Evolutionary conservation across 2,329 filamentous ascomycete species (phyloP).

Genomic region (Penicillium italicum): DNA sequence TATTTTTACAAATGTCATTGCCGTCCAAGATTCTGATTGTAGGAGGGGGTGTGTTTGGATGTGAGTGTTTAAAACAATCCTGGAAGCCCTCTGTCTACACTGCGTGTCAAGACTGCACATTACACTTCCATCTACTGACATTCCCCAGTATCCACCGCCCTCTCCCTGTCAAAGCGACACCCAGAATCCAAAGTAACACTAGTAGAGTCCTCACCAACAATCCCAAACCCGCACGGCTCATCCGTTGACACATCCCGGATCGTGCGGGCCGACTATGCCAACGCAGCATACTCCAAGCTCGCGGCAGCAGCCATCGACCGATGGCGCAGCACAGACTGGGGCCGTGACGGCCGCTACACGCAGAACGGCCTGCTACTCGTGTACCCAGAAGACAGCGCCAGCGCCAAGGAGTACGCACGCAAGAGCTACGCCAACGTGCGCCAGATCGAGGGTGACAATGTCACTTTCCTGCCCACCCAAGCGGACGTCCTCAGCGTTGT

Average conservation of each 20-base stretch:
- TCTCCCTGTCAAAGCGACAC: slow-evolving; percentile 62
- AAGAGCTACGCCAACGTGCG: slow-evolving; percentile 44
- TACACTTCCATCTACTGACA: slow-evolving; percentile 4
- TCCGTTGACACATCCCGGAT: slow-evolving; percentile 61
- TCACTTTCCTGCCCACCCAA: slow-evolving; percentile 34
- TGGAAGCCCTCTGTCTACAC: neutral
- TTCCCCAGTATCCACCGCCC: slow-evolving; percentile 58
- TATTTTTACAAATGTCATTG: slow-evolving; percentile 25
- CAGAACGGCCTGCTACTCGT: slow-evolving; percentile 45
- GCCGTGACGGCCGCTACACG: slow-evolving; percentile 42
- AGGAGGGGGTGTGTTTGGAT: slow-evolving; percentile 44
- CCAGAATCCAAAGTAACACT: slow-evolving; percentile 53
- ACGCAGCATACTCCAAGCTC: slow-evolving; percentile 70
- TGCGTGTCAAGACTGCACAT: neutral
- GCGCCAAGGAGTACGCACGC: slow-evolving; percentile 35
- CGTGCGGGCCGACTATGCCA: slow-evolving; percentile 73
- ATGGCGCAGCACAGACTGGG: slow-evolving; percentile 52
- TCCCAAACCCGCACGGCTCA: slow-evolving; percentile 57
- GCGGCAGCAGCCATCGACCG: slow-evolving; percentile 69
- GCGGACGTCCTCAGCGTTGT: slow-evolving; percentile 35
- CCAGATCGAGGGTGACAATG: slow-evolving; percentile 31
- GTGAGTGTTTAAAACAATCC: slow-evolving; percentile 29
- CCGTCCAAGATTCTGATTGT: slow-evolving; percentile 41
- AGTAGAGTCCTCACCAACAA: slow-evolving; percentile 53
- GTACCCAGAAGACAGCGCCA: slow-evolving; percentile 31